These are phyloP conservation scores for Didymella pinodella DNA, from an alignment of 2,329 filamentous ascomycete genomes.

Conservation along the genomic window DNA sequence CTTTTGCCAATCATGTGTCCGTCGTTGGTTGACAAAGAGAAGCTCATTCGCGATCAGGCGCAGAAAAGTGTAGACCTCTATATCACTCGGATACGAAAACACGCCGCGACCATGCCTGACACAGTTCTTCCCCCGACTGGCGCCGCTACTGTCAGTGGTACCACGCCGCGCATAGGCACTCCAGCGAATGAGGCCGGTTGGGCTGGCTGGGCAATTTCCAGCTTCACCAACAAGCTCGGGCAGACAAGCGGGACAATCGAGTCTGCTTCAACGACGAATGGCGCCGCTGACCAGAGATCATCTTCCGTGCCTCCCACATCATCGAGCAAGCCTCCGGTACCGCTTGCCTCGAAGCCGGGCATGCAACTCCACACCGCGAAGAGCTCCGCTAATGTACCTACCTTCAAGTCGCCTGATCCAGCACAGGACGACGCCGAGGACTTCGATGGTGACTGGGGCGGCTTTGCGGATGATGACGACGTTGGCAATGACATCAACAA, in stretches of 20 bases:
- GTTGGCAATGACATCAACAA: slow-evolving; percentile 9
- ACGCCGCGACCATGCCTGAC: slow-evolving; percentile 79
- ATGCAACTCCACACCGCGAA: slow-evolving; percentile 41
- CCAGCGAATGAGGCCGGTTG: slow-evolving; percentile 76
- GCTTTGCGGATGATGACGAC: slow-evolving; percentile 67
- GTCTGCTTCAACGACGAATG: slow-evolving; percentile 49
- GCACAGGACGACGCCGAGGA: slow-evolving; percentile 64
- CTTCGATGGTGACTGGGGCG: slow-evolving; percentile 78
- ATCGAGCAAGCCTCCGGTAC: slow-evolving; percentile 58
- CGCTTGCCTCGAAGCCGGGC: slow-evolving; percentile 55
- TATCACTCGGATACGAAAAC: slow-evolving; percentile 81
- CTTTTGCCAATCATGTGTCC: slow-evolving; percentile 86
- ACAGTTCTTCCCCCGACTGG: slow-evolving; percentile 73
- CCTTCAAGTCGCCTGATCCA: slow-evolving; percentile 51
- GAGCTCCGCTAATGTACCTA: slow-evolving; percentile 39
- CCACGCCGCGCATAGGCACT: slow-evolving; percentile 78
- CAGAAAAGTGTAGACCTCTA: slow-evolving; percentile 89
- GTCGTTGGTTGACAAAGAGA: slow-evolving; percentile 91
- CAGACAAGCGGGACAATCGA: slow-evolving; percentile 87
- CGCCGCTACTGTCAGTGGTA: slow-evolving; percentile 55
- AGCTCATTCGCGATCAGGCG: slow-evolving; percentile 89
- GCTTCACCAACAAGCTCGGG: slow-evolving; percentile 93
- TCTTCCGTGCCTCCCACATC: slow-evolving; percentile 58
- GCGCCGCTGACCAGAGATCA: slow-evolving; percentile 56
- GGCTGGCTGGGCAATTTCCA: slow-evolving; percentile 98